Evolutionary conservation across 495 filamentous ascomycete genomes (phyloP), one percentile per base, ranked within the genome.

Genomic region (Aspergillus wentii): DNA sequence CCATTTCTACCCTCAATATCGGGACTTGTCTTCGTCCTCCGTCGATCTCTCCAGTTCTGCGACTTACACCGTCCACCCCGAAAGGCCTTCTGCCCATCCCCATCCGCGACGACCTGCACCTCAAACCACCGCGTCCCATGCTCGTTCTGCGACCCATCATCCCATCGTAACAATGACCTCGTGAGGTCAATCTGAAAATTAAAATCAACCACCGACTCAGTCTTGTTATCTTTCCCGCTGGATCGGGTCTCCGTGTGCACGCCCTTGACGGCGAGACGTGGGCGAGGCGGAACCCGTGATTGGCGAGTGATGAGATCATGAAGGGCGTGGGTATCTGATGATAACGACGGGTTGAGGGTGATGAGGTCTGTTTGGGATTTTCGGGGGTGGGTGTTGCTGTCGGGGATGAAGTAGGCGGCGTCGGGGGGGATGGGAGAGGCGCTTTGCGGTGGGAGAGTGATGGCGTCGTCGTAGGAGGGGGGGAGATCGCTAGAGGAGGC

Each of bases 141-240:
- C n/a, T n/a, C 27, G 15, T 32, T 15, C 18, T 29, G 11, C 10
- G 33, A 9, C 3, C 28, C 18, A 17, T 32, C 40, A 16, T 60
- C 58, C 52, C 53, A 57, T 6, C 61, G 51, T 7, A 62, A 21
- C 38, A 68, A 33, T 6, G 63, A 66, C 20, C 53, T 43, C 0
- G 55, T 51, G 3, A 68, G 48, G 26, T 71, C 59, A 13, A 71
- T 41, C 14, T 40, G 49, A 41, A 71, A 71, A 6, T 57, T 26
- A 26, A 71, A 71, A 43, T 71, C 67, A 2, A 49, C 48, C 8
- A 69, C 56, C 2, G 34, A 49, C 33, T 54, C 49, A 21, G 28
- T 52, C n/a, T 46, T 49, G 19, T 55, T 58, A 13, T 69, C 45
- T n/a, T 63, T 60, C 6, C 41, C 40, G 36, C 50, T 41, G 6